Evolutionary conservation across 1,284 basidiomycete species (phyloP).

Genomic region (Fomitiporia mediterranea): DNA sequence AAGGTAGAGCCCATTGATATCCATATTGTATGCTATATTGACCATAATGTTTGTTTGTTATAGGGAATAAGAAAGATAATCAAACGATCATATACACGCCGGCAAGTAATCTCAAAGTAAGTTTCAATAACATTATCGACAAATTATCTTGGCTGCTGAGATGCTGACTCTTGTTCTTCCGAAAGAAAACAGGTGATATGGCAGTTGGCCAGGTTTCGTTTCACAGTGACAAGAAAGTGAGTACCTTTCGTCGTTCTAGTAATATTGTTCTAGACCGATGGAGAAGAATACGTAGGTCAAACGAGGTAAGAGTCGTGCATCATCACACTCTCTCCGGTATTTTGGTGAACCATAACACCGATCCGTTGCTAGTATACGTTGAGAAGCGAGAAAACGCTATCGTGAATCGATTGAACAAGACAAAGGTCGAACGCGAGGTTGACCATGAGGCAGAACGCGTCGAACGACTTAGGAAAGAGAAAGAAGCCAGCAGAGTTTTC

Average conservation of each 20-base stretch:
- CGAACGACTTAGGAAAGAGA: conserved; percentile 78
- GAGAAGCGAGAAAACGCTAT: conserved; percentile 82
- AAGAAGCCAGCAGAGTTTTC: conserved; percentile 56
- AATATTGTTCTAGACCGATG: conserved; percentile 3
- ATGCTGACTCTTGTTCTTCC: not conserved
- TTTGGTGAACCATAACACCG: too few relatives aligned
- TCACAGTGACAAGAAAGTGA: conserved; percentile 81
- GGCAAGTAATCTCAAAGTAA: conserved; percentile 81
- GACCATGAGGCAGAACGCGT: conserved; percentile 89
- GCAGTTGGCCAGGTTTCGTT: conserved; percentile 94
- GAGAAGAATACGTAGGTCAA: conserved; percentile 53
- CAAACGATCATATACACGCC: conserved; percentile 94
- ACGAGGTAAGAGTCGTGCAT: conserved; percentile 45
- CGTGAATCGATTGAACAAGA: conserved; percentile 94
- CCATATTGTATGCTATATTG: not conserved
- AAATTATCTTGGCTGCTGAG: not conserved
- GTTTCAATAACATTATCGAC: conserved; percentile 19
- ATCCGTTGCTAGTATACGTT: conserved; percentile 62
- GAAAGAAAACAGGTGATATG: conserved; percentile 95
- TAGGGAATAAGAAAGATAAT: conserved; percentile 96
- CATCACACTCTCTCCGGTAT: not conserved
- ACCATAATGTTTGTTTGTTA: not conserved
- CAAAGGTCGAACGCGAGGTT: conserved; percentile 78
- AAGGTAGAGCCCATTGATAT: conserved; percentile 48
- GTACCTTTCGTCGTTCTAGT: conserved; percentile 20